These are phyloP conservation scores for Cladosporium colombiae DNA, from an alignment of 2,329 filamentous ascomycete genomes.

Conservation along the genomic window DNA sequence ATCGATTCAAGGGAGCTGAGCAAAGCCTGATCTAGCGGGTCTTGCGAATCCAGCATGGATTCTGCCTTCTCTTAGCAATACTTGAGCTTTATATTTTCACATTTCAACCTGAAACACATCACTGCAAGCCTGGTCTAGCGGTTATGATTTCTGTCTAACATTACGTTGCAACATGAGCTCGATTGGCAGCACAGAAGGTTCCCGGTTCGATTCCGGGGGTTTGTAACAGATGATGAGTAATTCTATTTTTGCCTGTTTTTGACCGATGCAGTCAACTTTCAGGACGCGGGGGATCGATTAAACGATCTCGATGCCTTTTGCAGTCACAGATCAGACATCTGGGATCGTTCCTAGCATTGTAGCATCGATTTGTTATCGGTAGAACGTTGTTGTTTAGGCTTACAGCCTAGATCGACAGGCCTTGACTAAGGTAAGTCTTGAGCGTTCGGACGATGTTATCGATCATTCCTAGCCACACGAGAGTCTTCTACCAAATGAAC, in stretches of 20 bases:
- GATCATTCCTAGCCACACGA: background rate
- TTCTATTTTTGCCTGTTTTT: background rate
- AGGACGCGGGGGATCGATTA: background rate
- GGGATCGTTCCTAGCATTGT: background rate
- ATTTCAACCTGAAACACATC: background rate
- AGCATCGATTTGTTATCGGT: background rate
- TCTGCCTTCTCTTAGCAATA: background rate
- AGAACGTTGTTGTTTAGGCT: background rate
- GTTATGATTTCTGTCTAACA: constrained; percentile 12
- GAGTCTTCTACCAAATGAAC: background rate
- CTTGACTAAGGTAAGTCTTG: background rate
- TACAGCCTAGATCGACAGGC: background rate
- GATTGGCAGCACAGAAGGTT: constrained; percentile 2
- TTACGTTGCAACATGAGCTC: background rate
- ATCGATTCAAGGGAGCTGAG: background rate
- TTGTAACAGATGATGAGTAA: background rate
- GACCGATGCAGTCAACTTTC: background rate
- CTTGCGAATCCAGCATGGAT: background rate
- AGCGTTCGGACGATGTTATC: background rate
- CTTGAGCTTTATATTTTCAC: too few species aligned
- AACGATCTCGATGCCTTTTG: background rate
- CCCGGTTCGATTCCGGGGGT: constrained; percentile 12
- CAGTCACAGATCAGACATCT: background rate
- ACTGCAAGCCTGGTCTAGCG: constrained; percentile 8
- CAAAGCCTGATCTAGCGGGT: background rate